Evolutionary conservation across 805 yeast species (phyloP).

Genomic region (Clavispora santaluciae): DNA sequence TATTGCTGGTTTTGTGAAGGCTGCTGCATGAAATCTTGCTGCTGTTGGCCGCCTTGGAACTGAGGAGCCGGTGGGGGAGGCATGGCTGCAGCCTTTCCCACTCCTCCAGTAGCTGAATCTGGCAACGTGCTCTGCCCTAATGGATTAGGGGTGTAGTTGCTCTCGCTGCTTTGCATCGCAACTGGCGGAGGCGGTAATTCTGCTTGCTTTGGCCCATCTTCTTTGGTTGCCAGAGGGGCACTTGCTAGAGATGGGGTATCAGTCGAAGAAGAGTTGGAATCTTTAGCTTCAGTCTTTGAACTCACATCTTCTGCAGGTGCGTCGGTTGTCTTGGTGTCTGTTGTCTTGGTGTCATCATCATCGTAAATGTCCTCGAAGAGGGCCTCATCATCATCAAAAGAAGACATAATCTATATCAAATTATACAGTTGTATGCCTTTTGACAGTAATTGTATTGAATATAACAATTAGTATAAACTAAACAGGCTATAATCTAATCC

Average conservation of each 20-base stretch:
- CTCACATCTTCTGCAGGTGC: slow-evolving; percentile 12
- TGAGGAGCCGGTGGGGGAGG: slow-evolving; percentile 3
- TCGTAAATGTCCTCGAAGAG: slow-evolving; percentile 86
- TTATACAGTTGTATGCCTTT: not conserved
- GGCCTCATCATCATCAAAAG: slow-evolving; percentile 87
- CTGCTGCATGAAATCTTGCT: slow-evolving; percentile 7
- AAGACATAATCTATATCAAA: slow-evolving; percentile 9
- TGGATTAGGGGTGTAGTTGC: not conserved
- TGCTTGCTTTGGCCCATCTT: not conserved
- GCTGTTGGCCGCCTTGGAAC: slow-evolving; percentile 1
- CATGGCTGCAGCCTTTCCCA: not conserved
- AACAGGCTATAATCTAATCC: slow-evolving; percentile 1
- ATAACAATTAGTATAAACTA: slow-evolving; percentile 1
- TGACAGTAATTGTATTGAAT: not conserved
- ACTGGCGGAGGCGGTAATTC: not conserved
- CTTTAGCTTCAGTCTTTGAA: slow-evolving; percentile 4
- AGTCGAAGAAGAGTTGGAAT: not conserved
- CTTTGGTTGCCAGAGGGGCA: not conserved
- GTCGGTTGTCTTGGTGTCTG: slow-evolving; percentile 10
- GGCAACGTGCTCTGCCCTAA: not conserved
- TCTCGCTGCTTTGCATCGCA: not conserved
- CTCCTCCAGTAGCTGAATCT: not conserved
- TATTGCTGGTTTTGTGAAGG: slow-evolving; percentile 11
- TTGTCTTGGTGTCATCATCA: slow-evolving; percentile 15
- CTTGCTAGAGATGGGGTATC: not conserved